These are phyloP conservation scores for Ascochyta fabae DNA, from an alignment of 2,329 filamentous ascomycete genomes.

Conservation along the genomic window DNA sequence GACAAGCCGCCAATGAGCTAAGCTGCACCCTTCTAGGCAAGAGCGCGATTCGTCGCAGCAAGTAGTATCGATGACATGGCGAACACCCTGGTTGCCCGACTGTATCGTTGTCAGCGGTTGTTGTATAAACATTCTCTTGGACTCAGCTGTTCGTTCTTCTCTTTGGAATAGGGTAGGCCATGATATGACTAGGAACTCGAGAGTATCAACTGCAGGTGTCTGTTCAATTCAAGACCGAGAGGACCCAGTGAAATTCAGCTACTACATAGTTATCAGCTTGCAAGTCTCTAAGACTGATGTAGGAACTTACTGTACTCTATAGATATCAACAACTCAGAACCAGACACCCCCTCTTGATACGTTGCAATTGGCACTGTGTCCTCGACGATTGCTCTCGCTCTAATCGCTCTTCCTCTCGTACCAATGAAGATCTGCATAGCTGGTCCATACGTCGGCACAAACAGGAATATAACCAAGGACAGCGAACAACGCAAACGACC, in stretches of 20 bases:
- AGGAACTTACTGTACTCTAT: conserved; percentile 12
- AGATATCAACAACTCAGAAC: background rate
- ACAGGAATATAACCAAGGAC: background rate
- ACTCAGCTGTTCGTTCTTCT: background rate
- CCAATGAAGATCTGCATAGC: background rate
- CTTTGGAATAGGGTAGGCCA: background rate
- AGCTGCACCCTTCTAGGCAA: conserved; percentile 17
- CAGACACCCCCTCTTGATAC: background rate
- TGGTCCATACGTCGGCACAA: background rate
- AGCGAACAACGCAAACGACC: background rate
- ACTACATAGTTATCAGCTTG: conserved; percentile 27
- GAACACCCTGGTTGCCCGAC: background rate
- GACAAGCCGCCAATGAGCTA: conserved; percentile 24
- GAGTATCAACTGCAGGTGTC: background rate
- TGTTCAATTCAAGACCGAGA: background rate
- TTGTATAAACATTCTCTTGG: background rate
- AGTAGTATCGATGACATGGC: conserved; percentile 1
- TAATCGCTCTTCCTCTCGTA: background rate
- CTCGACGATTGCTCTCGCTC: background rate
- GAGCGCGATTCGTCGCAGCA: conserved; percentile 18
- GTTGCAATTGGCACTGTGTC: background rate
- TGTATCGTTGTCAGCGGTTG: conserved; percentile 1
- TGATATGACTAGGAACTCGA: background rate
- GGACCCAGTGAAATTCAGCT: conserved; percentile 17
- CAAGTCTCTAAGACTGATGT: background rate